Evolutionary conservation across 208 protist genomes (phyloP).

Genomic region (Novymonas esmeraldas): DNA sequence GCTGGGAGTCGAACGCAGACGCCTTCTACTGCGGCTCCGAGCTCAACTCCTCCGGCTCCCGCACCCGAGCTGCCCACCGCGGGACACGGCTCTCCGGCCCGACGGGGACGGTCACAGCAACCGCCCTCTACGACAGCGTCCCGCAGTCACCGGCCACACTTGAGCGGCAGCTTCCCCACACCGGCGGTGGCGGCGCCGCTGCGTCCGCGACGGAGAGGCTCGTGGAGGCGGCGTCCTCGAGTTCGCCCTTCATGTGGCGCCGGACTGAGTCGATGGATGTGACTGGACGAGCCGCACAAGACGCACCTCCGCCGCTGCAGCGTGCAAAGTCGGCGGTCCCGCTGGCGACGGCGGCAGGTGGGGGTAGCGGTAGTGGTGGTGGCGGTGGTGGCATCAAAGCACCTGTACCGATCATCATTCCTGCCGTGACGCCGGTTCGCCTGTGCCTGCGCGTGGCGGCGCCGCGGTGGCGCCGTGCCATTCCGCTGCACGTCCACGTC

Average conservation of each 20-base stretch:
- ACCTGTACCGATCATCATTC: constrained; percentile 39
- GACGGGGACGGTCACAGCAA: neutral
- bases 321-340: constrained; percentile 11
- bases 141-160: neutral
- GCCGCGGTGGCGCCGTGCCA: constrained; percentile 57
- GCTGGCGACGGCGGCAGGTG: neutral
- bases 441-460: constrained; percentile 56
- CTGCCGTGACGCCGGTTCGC: constrained; percentile 58
- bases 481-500: constrained; percentile 63
- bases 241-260: neutral
- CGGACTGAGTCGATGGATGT: constrained; percentile 22
- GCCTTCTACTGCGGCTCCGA: constrained; percentile 6
- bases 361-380: neutral
- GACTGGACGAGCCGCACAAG: neutral
- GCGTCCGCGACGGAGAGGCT: neutral
- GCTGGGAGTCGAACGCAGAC: constrained; percentile 18
- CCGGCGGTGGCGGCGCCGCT: neutral
- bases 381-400: constrained; percentile 5
- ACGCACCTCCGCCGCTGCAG: constrained; percentile 2
- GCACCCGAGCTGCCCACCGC: neutral
- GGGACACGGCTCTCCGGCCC: neutral
- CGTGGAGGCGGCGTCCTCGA: neutral
- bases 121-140: neutral
- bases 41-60: neutral
- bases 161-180: neutral